These are phyloP conservation scores for Sarocladium brachiariae DNA, from an alignment of 2,329 filamentous ascomycete genomes.

Conservation along the genomic window DNA sequence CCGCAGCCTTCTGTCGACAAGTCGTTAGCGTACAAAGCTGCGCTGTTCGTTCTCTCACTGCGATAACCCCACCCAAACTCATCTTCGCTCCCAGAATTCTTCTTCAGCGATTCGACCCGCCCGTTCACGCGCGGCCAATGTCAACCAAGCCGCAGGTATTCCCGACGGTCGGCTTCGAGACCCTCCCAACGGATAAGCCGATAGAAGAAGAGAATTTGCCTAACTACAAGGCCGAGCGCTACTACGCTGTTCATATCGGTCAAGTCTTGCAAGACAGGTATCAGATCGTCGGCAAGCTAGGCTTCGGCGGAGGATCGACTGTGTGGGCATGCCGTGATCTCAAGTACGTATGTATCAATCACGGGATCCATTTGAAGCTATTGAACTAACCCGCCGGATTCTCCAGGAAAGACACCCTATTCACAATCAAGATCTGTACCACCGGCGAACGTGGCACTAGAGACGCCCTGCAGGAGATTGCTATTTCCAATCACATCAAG, in stretches of 20 bases:
- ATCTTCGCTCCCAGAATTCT: too few relatives aligned
- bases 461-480: slow-evolving; percentile 12
- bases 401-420: neutral
- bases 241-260: slow-evolving; percentile 17
- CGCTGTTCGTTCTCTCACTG: too few relatives aligned
- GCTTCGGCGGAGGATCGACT: slow-evolving; percentile 17
- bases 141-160: too few relatives aligned
- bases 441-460: neutral
- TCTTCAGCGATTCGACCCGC: too few relatives aligned
- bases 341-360: slow-evolving; percentile 12
- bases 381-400: neutral
- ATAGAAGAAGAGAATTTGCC: slow-evolving; percentile 18
- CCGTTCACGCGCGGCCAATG: too few relatives aligned
- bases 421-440: slow-evolving; percentile 9
- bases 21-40: too few relatives aligned
- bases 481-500: slow-evolving; percentile 15
- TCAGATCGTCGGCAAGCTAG: slow-evolving; percentile 18
- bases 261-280: slow-evolving; percentile 15
- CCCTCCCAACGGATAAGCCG: too few relatives aligned
- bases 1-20: too few relatives aligned
- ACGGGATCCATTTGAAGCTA: neutral
- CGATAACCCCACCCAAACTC: too few relatives aligned
- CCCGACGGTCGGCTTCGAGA: too few relatives aligned
- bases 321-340: slow-evolving; percentile 20
- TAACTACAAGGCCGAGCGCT: slow-evolving; percentile 15